These are phyloP conservation scores for Metschnikowia dekortorum DNA, from an alignment of 805 yeast genomes.

Conservation along the genomic window DNA sequence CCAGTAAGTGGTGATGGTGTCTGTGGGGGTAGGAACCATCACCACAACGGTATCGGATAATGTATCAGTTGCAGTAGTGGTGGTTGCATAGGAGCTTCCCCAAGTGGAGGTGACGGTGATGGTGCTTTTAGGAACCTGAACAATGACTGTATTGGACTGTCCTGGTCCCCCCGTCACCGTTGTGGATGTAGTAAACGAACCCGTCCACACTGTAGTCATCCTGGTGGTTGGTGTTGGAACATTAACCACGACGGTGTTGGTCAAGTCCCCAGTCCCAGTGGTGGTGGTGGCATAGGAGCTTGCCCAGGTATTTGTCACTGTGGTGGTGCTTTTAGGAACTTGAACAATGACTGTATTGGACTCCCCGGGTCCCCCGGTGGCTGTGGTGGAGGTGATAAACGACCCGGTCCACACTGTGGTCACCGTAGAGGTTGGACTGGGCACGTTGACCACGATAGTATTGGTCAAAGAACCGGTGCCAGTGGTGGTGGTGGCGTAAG, in stretches of 20 bases:
- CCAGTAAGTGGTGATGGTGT: slow-evolving; percentile 9
- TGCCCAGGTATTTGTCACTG: slow-evolving; percentile 10
- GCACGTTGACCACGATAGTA: neutral
- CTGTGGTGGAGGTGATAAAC: neutral
- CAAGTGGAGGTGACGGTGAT: neutral
- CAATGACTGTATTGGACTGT: slow-evolving; percentile 11
- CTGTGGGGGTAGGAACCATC: slow-evolving; percentile 6
- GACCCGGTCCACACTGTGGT: neutral
- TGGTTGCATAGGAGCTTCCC: neutral
- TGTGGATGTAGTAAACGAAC: neutral
- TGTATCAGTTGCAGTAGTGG: slow-evolving; percentile 3
- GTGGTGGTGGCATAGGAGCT: neutral
- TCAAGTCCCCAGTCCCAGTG: slow-evolving; percentile 5
- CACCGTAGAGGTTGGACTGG: neutral
- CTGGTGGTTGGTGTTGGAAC: slow-evolving; percentile 11
- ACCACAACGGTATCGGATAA: slow-evolving; percentile 6
- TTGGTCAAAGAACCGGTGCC: neutral
- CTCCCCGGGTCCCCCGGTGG: neutral
- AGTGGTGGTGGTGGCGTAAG: neutral
- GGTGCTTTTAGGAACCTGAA: slow-evolving; percentile 5
- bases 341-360: slow-evolving; percentile 11
- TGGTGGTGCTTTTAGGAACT: slow-evolving; percentile 8
- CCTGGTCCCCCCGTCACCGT: slow-evolving; percentile 9
- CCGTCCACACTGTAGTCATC: slow-evolving; percentile 9
- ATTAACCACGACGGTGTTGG: slow-evolving; percentile 5